A percentile compares a stretch with the other conserved stretches of the same genome.
These are phyloP conservation scores for Chrysanthemum lavandulifolium DNA, from an alignment of 129 eudicot genomes.

Conservation along the genomic window DNA sequence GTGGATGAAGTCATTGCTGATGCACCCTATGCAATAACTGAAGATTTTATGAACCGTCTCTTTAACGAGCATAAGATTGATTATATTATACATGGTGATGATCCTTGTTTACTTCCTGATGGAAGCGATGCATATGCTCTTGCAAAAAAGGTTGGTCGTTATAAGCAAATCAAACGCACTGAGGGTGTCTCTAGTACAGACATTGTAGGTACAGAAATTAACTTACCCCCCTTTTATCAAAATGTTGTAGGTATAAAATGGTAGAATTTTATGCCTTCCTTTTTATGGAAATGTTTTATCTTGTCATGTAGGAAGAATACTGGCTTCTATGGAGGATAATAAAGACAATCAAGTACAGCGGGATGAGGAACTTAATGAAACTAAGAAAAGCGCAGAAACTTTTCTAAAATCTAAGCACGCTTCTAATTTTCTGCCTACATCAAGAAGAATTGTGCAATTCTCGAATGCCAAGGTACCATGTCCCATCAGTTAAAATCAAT, in stretches of 20 bases:
- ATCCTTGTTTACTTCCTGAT: slow-evolving; percentile 95
- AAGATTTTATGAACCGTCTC: slow-evolving; percentile 82
- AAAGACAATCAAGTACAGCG: slow-evolving; percentile 12
- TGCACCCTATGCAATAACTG: slow-evolving; percentile 89
- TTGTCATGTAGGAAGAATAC: slow-evolving; percentile 70
- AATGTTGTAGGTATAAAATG: not conserved
- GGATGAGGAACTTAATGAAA: slow-evolving; percentile 16
- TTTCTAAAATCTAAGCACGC: slow-evolving; percentile 32
- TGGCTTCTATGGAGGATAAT: slow-evolving; percentile 46
- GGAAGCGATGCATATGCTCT: slow-evolving; percentile 95
- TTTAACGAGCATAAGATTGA: slow-evolving; percentile 85
- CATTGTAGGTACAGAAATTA: slow-evolving; percentile 75
- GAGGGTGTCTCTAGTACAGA: slow-evolving; percentile 98
- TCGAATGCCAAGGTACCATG: slow-evolving; percentile 81
- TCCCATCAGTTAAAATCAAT: not conserved
- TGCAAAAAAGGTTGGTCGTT: slow-evolving; percentile 89
- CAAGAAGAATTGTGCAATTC: slow-evolving; percentile 92
- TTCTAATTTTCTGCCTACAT: slow-evolving; percentile 84
- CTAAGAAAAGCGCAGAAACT: slow-evolving; percentile 25
- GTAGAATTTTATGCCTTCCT: not conserved
- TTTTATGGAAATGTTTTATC: not conserved
- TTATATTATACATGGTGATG: slow-evolving; percentile 93
- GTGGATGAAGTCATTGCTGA: slow-evolving; percentile 90
- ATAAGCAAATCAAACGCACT: slow-evolving; percentile 92
- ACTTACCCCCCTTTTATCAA: slow-evolving; percentile 17